phyloP scores from a whole-genome alignment of 345 rosid species.

The Balakata baccata region DNA sequence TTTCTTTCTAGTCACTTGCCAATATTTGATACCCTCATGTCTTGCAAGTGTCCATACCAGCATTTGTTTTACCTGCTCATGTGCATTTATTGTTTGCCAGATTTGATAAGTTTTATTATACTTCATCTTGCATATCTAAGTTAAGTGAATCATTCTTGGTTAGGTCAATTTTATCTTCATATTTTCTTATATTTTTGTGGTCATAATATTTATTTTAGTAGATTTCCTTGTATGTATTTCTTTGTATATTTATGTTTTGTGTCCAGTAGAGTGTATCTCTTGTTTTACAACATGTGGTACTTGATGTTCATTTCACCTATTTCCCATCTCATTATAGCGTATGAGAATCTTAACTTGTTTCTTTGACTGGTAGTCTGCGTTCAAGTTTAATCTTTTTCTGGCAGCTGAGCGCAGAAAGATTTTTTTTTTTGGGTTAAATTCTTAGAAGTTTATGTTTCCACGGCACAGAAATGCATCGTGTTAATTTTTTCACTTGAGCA shows the following conservation, averaged over 20 bases:
- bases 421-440: too few species aligned
- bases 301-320: not conserved
- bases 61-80: not conserved
- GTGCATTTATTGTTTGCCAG: not conserved
- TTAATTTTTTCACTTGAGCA: not conserved
- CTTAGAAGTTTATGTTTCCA: not conserved
- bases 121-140: not conserved
- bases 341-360: not conserved
- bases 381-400: not conserved
- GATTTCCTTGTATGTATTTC: not conserved
- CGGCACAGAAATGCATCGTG: not conserved
- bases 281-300: not conserved
- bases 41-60: not conserved
- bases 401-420: not conserved
- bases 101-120: not conserved
- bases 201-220: not conserved
- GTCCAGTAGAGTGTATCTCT: not conserved
- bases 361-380: not conserved
- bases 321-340: not conserved
- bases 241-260: not conserved
- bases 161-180: not conserved
- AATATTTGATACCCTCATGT: not conserved
- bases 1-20: not conserved
- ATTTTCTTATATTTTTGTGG: too few species aligned
- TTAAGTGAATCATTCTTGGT: not conserved